phyloP scores from a whole-genome alignment of 345 rosid genomes.

The Syzygium jambos region DNA sequence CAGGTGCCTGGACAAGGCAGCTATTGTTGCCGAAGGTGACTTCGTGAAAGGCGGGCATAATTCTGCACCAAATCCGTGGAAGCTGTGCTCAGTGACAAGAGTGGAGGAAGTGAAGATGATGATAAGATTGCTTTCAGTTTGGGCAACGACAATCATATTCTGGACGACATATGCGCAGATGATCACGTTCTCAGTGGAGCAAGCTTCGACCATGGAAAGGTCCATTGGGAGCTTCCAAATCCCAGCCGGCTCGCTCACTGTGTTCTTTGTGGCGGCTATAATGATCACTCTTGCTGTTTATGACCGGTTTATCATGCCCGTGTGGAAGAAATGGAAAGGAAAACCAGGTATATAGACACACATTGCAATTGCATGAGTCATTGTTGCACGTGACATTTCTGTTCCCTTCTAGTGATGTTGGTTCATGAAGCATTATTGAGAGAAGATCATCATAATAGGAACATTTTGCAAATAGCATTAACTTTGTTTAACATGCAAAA shows the following conservation, averaged over 20 bases:
- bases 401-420: not conserved
- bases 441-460: not conserved
- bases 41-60: constrained; percentile 10
- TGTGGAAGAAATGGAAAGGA: constrained; percentile 59
- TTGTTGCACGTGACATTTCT: not conserved
- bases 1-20: constrained; percentile 59
- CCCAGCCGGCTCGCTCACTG: constrained; percentile 59
- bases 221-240: constrained; percentile 40
- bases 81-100: constrained; percentile 41
- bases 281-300: constrained; percentile 38
- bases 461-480: not conserved
- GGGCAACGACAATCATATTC: constrained; percentile 64
- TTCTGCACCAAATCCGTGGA: constrained; percentile 41
- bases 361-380: not conserved
- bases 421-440: not conserved
- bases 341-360: constrained; percentile 30
- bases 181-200: constrained; percentile 63
- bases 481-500: not conserved
- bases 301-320: constrained; percentile 48
- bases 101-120: constrained; percentile 67
- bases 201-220: constrained; percentile 60
- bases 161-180: constrained; percentile 62
- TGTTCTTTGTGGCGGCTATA: constrained; percentile 45
- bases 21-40: constrained; percentile 34
- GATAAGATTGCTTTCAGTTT: constrained; percentile 43